Evolutionary conservation across 1,139 yeast species (phyloP).

Genomic region (Scheffersomyces parashehatae): DNA sequence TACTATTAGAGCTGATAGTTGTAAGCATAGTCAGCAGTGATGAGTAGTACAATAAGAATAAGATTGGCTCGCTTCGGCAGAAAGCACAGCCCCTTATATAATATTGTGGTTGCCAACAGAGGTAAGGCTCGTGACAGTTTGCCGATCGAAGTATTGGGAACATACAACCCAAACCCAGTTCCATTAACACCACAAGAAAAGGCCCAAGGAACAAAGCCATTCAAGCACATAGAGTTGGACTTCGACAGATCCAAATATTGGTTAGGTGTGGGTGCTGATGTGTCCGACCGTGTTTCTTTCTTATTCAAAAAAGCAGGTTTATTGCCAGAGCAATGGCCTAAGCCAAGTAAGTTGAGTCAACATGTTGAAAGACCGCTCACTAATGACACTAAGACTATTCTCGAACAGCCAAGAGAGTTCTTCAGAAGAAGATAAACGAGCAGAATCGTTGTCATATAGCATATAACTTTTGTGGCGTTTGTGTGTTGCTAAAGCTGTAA

Average conservation of each 20-base stretch:
- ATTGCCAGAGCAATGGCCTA: constrained; percentile 74
- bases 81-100: constrained; percentile 81
- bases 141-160: constrained; percentile 95
- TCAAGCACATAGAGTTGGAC: constrained; percentile 80
- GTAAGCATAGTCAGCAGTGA: background rate
- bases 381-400: constrained; percentile 24
- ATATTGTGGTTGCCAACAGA: constrained; percentile 84
- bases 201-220: constrained; percentile 55
- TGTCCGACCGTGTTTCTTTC: constrained; percentile 77
- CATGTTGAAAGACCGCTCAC: constrained; percentile 31
- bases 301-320: constrained; percentile 79
- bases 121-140: constrained; percentile 74
- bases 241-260: constrained; percentile 93
- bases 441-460: background rate
- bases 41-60: constrained; percentile 50
- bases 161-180: constrained; percentile 82
- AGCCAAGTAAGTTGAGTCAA: constrained; percentile 38
- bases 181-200: constrained; percentile 64
- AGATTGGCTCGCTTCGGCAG: constrained; percentile 94
- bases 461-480: background rate
- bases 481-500: too few relatives aligned
- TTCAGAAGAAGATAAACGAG: constrained; percentile 31
- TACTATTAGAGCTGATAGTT: background rate
- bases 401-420: constrained; percentile 36
- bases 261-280: constrained; percentile 99